Percentiles rank a stretch among this genome's conserved stretches.
These are phyloP conservation scores for Phytophthora kernoviae DNA, from an alignment of 352 stramenopile species.

Conservation along the genomic window DNA sequence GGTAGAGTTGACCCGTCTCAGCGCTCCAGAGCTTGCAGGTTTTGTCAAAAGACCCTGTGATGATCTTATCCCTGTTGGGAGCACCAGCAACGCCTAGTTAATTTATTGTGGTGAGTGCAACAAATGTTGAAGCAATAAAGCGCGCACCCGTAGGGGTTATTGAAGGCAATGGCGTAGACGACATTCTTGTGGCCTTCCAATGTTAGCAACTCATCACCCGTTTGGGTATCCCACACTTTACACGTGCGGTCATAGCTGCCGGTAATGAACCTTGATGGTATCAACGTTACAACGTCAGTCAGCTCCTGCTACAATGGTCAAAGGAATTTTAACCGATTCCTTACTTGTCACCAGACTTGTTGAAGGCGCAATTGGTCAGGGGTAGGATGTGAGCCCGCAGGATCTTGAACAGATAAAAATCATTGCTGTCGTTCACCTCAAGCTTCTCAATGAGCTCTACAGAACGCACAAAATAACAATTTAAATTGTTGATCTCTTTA, in stretches of 20 bases:
- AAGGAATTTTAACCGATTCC: background rate
- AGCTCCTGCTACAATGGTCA: too few relatives aligned
- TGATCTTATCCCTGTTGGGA: slow-evolving; percentile 89
- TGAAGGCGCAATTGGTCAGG: slow-evolving; percentile 97
- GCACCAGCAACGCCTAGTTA: slow-evolving; percentile 2
- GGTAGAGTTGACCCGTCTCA: slow-evolving; percentile 92
- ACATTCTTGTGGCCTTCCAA: slow-evolving; percentile 96
- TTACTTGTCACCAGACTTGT: slow-evolving; percentile 96
- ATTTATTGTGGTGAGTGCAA: background rate
- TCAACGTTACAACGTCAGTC: background rate
- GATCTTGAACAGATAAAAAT: slow-evolving; percentile 98
- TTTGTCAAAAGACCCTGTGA: slow-evolving; percentile 96
- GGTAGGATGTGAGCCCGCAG: slow-evolving; percentile 94
- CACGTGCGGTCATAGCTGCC: slow-evolving; percentile 95
- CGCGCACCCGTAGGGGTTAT: slow-evolving; percentile 94
- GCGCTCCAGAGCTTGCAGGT: slow-evolving; percentile 96
- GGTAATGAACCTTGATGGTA: slow-evolving; percentile 91
- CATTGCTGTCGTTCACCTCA: slow-evolving; percentile 92
- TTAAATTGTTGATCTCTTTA: background rate
- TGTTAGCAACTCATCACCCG: slow-evolving; percentile 93
- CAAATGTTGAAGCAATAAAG: background rate
- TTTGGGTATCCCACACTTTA: slow-evolving; percentile 96
- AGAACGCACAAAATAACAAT: background rate
- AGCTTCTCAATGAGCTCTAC: slow-evolving; percentile 95
- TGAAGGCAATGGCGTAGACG: slow-evolving; percentile 97